A percentile compares a stretch with the other conserved stretches of the same genome.
Conservation (phyloP, 345 rosid species). For the Eucalyptus pauciflora region DNA sequence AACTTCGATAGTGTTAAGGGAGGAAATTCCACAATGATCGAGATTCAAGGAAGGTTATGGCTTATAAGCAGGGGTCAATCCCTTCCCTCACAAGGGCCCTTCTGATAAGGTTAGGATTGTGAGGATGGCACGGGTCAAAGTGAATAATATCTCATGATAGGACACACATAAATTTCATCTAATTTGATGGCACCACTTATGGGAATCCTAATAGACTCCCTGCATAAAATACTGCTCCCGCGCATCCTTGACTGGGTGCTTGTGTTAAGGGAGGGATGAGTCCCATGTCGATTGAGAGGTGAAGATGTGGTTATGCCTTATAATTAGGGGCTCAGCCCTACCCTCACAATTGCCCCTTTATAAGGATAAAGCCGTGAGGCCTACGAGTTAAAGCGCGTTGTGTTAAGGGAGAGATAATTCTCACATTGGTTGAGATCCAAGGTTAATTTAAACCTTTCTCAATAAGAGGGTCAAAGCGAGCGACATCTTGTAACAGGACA, state of each 20-base stretch:
- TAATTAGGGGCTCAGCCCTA: background rate
- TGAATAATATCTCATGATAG: too few species aligned
- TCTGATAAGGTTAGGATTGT: fast-evolving
- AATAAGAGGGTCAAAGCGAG: background rate
- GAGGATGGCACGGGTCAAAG: fast-evolving
- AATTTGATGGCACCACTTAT: background rate
- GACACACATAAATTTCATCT: background rate
- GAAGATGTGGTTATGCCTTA: background rate
- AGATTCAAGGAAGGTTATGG: background rate
- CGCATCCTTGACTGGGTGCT: background rate
- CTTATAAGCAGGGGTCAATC: background rate
- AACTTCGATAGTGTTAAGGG: background rate
- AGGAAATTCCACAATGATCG: background rate
- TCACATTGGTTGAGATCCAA: background rate
- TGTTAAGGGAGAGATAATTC: background rate
- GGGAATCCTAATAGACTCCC: background rate
- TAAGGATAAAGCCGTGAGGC: background rate
- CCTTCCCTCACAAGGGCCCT: background rate
- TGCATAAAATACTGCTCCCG: fast-evolving
- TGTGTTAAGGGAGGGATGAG: background rate
- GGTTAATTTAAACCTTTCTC: background rate
- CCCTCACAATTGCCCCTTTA: background rate
- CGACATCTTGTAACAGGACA: background rate
- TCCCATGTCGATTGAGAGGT: background rate
- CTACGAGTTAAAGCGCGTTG: background rate